Evolutionary conservation across 176 grass and related monocot genomes (phyloP), one percentile per base, ranked within the genome.

Genomic region (bread wheat (Triticum aestivum)): DNA sequence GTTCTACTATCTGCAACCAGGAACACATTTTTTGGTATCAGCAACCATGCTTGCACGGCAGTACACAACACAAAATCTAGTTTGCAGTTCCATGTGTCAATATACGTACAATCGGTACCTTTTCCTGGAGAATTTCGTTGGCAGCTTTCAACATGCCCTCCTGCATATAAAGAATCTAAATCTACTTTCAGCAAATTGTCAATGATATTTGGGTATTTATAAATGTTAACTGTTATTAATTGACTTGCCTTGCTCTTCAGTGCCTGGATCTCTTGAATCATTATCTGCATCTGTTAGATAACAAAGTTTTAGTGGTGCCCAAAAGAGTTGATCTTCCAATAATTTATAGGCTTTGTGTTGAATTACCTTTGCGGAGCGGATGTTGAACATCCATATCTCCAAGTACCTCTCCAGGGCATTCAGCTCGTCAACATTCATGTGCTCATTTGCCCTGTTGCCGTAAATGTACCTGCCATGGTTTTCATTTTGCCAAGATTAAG

Each of bases 81-180:
- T 52, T 76, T 52, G 21, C 8, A 29, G 45, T 54, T 47, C 15
- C n/a, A 61, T 68, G 30, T 23, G 20, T 18, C 51, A 80, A 86
- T 56, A 29, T 17, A 82, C 4, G 14, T 52, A 52, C 37, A 52
- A 73, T 61, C 0, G 2, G 32, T 86, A 95, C 91, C 91, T 89
- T 98, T 78, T 95, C 93, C 84, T 93, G 95, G 73, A 98, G 95
- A 83, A 93, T 39, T 81, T 93, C 91, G 65, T 98, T 98, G 79
- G 95, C 86, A 24, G 91, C 95, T 77, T 93, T 93, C 91, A 98
- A 73, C 77, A 95, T 90, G 54, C 89, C 91, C 88, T 95, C 95
- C 95, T 98, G 89, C 84, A 85, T 64, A 81, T 6, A 64, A 29
- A 49, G 1, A 91, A 63, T 34, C 37, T 29, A 79, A 49, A 11